phyloP scores from a whole-genome alignment of 805 yeast species.

The Nakazawaea sp. region DNA sequence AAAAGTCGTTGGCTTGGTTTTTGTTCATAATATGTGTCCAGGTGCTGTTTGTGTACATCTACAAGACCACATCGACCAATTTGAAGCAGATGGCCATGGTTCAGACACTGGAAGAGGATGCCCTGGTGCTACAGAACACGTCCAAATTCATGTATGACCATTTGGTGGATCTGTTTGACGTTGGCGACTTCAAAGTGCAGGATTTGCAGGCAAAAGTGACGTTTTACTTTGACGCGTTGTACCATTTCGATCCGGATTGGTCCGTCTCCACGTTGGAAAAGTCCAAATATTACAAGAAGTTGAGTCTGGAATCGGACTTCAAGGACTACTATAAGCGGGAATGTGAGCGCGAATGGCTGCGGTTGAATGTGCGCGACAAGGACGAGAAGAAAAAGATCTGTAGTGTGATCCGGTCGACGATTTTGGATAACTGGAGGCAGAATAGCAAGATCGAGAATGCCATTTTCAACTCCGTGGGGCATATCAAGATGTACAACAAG shows the following conservation, averaged over 20 bases:
- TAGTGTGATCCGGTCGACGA: constrained; percentile 12
- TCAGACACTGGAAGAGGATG: neutral
- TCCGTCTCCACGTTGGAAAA: neutral
- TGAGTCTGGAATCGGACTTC: constrained; percentile 1
- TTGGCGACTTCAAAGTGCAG: constrained; percentile 15
- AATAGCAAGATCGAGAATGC: constrained; percentile 13
- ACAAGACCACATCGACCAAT: neutral
- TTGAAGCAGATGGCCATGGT: constrained; percentile 4
- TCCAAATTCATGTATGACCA: constrained; percentile 1
- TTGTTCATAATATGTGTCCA: constrained; percentile 2
- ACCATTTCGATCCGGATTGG: constrained; percentile 37
- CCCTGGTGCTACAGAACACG: neutral
- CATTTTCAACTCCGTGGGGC: constrained; percentile 16
- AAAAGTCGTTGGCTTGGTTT: constrained; percentile 3
- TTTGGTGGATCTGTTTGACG: constrained; percentile 5
- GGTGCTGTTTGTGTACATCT: constrained; percentile 3
- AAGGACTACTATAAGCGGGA: constrained; percentile 17
- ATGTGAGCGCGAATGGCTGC: constrained; percentile 16
- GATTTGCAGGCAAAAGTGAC: constrained; percentile 32
- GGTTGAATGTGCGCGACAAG: constrained; percentile 1
- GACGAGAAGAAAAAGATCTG: constrained; percentile 4
- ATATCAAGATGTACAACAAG: constrained; percentile 20
- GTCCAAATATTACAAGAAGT: constrained; percentile 6
- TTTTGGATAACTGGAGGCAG: constrained; percentile 7
- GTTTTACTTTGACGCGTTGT: constrained; percentile 36